Percentiles rank a stretch among this genome's conserved stretches.
These are phyloP conservation scores for Plasmodium inui DNA, from an alignment of 169 alveolate species.

Conservation along the genomic window DNA sequence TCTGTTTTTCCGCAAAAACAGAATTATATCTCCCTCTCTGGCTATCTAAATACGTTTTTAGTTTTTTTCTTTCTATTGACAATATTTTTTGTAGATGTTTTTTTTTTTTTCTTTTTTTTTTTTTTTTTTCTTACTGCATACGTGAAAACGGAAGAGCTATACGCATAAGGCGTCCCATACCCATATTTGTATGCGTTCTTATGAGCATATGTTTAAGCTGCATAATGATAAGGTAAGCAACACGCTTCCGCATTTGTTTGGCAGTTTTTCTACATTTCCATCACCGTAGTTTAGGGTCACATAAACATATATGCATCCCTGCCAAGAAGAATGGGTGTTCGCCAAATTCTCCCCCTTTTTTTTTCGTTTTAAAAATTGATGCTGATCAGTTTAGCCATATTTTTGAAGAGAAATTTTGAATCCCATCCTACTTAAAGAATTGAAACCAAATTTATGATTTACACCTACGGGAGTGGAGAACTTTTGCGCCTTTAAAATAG, in stretches of 20 bases:
- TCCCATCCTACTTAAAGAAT: not conserved
- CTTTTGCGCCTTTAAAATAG: not conserved
- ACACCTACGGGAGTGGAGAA: not conserved
- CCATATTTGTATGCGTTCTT: not conserved
- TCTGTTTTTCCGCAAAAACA: not conserved
- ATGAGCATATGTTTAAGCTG: not conserved
- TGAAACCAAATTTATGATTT: not conserved
- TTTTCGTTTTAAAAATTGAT: not conserved
- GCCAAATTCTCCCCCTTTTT: not conserved
- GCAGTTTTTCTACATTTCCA: not conserved
- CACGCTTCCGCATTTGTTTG: not conserved
- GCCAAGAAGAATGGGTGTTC: not conserved
- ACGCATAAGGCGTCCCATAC: not conserved
- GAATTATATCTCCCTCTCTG: not conserved
- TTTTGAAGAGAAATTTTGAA: not conserved
- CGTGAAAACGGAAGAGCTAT: not conserved
- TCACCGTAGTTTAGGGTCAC: not conserved
- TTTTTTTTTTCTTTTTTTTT: not conserved
- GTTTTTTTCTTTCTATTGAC: not conserved
- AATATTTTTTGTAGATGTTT: not conserved
- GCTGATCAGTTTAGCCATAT: not conserved
- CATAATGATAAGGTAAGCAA: not conserved
- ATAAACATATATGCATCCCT: not conserved
- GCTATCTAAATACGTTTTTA: not conserved
- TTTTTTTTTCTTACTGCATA: not conserved